A percentile compares a stretch with the other conserved stretches of the same genome.
Evolutionary conservation across 441 rosid genomes (phyloP).

Genomic region (California macrophylla): DNA sequence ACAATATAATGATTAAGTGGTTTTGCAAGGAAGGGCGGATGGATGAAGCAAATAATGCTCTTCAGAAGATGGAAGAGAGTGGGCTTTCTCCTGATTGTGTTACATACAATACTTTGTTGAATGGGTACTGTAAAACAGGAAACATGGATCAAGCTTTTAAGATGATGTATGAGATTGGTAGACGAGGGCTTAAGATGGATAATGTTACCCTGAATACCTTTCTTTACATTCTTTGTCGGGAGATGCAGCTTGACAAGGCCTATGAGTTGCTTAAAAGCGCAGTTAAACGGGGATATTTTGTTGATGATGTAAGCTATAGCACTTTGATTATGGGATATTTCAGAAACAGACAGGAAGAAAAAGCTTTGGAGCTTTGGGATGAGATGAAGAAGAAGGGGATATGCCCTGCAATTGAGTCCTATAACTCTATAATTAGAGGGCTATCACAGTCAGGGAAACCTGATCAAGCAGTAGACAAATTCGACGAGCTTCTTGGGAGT

Average conservation of each 20-base stretch:
- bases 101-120: slow-evolving; percentile 65
- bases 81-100: slow-evolving; percentile 55
- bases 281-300: slow-evolving; percentile 50
- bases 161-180: slow-evolving; percentile 66
- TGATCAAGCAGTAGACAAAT: slow-evolving; percentile 51
- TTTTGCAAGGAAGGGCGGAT: slow-evolving; percentile 58
- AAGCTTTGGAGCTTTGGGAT: slow-evolving; percentile 56
- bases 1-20: slow-evolving; percentile 62
- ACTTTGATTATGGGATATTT: slow-evolving; percentile 58
- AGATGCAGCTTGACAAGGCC: slow-evolving; percentile 54
- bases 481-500: slow-evolving; percentile 56
- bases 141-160: slow-evolving; percentile 51
- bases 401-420: slow-evolving; percentile 53
- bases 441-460: slow-evolving; percentile 57
- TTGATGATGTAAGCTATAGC: slow-evolving; percentile 74
- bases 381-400: slow-evolving; percentile 68
- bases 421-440: slow-evolving; percentile 59
- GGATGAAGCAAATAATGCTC: slow-evolving; percentile 43
- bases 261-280: slow-evolving; percentile 44
- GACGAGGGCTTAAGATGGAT: slow-evolving; percentile 65
- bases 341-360: slow-evolving; percentile 36
- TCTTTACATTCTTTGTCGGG: slow-evolving; percentile 52
- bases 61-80: slow-evolving; percentile 44
- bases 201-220: slow-evolving; percentile 56
- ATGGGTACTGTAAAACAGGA: slow-evolving; percentile 51